A percentile compares a stretch with the other conserved stretches of the same genome.
phyloP scores from a whole-genome alignment of 2,329 filamentous ascomycete species.

The Aureobasidium sp. region DNA sequence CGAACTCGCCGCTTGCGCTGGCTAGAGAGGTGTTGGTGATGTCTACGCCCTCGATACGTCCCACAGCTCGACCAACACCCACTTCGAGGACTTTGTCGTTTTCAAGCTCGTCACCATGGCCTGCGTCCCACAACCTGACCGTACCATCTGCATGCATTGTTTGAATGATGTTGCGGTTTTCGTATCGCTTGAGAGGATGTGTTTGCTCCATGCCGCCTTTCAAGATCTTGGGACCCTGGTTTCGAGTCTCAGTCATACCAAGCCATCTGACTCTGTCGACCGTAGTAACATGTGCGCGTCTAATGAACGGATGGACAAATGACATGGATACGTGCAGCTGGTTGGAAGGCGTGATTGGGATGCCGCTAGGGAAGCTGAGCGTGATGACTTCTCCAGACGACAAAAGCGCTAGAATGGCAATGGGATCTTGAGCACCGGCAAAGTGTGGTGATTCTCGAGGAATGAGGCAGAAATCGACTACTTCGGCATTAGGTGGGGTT shows the following conservation, averaged over 20 bases:
- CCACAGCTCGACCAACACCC: constrained; percentile 74
- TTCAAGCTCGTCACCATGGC: constrained; percentile 87
- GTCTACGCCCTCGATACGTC: constrained; percentile 67
- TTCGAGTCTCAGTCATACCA: constrained; percentile 76
- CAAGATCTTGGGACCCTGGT: constrained; percentile 68
- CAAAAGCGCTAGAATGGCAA: constrained; percentile 71
- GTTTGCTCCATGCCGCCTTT: constrained; percentile 68
- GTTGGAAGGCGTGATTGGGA: constrained; percentile 85
- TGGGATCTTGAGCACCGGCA: constrained; percentile 78
- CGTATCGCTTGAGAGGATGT: constrained; percentile 65
- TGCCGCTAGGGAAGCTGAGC: constrained; percentile 84
- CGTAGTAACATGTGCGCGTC: constrained; percentile 60
- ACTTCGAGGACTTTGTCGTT: constrained; percentile 75
- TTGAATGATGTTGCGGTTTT: constrained; percentile 75
- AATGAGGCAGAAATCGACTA: constrained; percentile 73
- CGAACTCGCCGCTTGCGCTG: constrained; percentile 73
- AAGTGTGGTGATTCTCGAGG: constrained; percentile 80
- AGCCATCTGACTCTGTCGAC: constrained; percentile 79
- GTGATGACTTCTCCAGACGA: constrained; percentile 84
- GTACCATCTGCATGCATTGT: constrained; percentile 87
- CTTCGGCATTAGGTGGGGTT: constrained; percentile 67
- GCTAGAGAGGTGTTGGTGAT: constrained; percentile 74
- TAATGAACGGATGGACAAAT: constrained; percentile 85
- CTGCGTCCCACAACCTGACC: constrained; percentile 86
- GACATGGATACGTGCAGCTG: constrained; percentile 81